phyloP scores from a whole-genome alignment of 345 rosid species.

The Nephelium lappaceum region DNA sequence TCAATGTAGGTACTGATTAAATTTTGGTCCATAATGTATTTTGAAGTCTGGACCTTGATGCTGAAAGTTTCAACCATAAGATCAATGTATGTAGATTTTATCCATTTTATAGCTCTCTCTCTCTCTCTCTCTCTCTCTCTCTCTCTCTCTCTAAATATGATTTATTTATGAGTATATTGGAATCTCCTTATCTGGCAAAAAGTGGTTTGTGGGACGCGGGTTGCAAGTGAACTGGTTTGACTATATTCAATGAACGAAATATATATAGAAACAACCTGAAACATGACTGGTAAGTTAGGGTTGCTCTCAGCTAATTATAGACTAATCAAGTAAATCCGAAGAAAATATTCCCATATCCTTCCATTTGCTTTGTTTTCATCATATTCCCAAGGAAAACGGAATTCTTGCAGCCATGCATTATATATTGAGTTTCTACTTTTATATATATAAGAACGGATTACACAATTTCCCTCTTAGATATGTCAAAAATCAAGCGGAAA shows the following conservation, averaged over 20 bases:
- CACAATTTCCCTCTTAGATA: too few species aligned
- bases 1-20: not conserved
- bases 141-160: not conserved
- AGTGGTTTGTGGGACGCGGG: not conserved
- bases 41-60: not conserved
- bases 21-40: not conserved
- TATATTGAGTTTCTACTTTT: too few species aligned
- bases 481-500: too few species aligned
- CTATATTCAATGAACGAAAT: too few species aligned
- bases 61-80: slow-evolving; percentile 1
- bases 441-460: too few species aligned
- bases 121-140: too few species aligned
- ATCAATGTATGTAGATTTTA: not conserved
- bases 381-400: not conserved
- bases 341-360: not conserved
- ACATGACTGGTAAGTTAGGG: not conserved
- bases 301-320: not conserved
- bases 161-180: not conserved
- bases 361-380: not conserved
- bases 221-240: not conserved
- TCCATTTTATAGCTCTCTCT: not conserved
- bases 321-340: too few species aligned
- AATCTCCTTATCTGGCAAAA: not conserved
- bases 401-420: not conserved
- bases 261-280: too few species aligned